Percentiles rank a stretch among this genome's conserved stretches.
Evolutionary conservation across 495 filamentous ascomycete species (phyloP).

Genomic region (Tuber brumale): DNA sequence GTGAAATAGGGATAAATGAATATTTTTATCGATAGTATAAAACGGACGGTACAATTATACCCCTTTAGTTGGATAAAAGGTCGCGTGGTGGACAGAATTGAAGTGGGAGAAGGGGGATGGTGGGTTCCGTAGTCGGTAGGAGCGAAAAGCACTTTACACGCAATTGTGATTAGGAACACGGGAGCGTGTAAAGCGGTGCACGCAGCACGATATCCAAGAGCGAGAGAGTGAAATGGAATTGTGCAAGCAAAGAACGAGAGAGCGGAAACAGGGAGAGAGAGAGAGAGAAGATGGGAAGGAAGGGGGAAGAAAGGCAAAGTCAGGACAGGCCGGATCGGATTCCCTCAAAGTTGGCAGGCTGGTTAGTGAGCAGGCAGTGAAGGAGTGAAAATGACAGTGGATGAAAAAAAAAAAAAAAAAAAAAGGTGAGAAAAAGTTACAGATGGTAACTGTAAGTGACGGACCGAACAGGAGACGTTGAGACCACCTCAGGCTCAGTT

Average conservation of each 20-base stretch:
- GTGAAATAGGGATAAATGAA: slow-evolving; percentile 3
- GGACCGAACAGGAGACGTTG: neutral
- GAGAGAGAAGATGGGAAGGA: neutral
- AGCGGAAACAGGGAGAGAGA: too few relatives aligned
- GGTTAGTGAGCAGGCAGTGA: neutral
- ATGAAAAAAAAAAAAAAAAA: neutral
- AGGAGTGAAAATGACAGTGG: slow-evolving; percentile 2
- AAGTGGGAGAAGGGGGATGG: neutral
- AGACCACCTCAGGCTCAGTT: neutral
- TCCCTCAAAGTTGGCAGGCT: neutral
- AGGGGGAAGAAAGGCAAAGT: neutral
- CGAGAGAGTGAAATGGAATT: slow-evolving; percentile 2
- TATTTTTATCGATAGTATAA: slow-evolving; percentile 6
- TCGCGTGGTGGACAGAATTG: neutral
- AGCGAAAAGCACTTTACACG: slow-evolving; percentile 36
- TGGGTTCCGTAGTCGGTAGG: slow-evolving; percentile 25
- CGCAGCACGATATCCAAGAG: slow-evolving; percentile 14
- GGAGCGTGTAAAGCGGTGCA: slow-evolving; percentile 36
- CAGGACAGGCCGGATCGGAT: neutral
- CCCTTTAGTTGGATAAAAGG: neutral
- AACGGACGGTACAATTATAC: neutral
- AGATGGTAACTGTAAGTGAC: neutral
- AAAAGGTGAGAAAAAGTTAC: neutral
- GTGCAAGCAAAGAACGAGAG: neutral
- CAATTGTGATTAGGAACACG: slow-evolving; percentile 26